Base-by-base conservation (phyloP, 495 filamentous ascomycete genomes). In the Cercophora sp. region DNA sequence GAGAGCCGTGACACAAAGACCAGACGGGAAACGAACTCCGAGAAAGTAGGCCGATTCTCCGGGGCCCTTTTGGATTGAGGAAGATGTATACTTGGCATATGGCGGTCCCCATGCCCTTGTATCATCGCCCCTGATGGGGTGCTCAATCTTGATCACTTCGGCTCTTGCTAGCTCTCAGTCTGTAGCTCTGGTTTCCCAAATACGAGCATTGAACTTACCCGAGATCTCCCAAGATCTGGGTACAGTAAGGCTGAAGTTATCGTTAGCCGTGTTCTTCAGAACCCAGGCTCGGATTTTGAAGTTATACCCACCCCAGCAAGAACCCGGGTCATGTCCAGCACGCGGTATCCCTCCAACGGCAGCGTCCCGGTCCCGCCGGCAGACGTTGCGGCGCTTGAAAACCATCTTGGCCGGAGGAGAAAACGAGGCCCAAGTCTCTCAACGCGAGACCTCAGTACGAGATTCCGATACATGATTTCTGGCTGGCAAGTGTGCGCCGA, bases 21-120 rank as follows among this genome's bases (percentile, higher is more conserved):
- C 8, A 8, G 11, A 15, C 3, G n/a, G 19, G 11, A 10, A 3
- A 57, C 77, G 40, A 82, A 96, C 93, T 56, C 83, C 81, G 9
- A 98, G 73, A 59, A 93, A 98, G 67, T 98, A 98, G 5, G 93
- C 94, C 56, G 89, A 94, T 70, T 98, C 93, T 15, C 93, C 93
- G 2, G 87, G 85, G 1, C 88, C 88, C 50, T 87, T 69, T 23
- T 72, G 76, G 10, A 79, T 71, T 23, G 79, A 79, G 20, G 75
- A 80, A 23, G 75, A 59, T 26, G 69, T 70, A 62, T 93, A 89
- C 41, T 79, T 79, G 23, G 93, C 93, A 72, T 92, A 97, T 24
- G 93, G 93, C 19, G 93, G 93, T 1, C 93, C 93, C 93, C 93
- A 98, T 40, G 91, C 90, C 53, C 93, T 76, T 19, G 93, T 98